Evolutionary conservation across 2,329 filamentous ascomycete species (phyloP).

Genomic region (Cryphonectria carpinicola): DNA sequence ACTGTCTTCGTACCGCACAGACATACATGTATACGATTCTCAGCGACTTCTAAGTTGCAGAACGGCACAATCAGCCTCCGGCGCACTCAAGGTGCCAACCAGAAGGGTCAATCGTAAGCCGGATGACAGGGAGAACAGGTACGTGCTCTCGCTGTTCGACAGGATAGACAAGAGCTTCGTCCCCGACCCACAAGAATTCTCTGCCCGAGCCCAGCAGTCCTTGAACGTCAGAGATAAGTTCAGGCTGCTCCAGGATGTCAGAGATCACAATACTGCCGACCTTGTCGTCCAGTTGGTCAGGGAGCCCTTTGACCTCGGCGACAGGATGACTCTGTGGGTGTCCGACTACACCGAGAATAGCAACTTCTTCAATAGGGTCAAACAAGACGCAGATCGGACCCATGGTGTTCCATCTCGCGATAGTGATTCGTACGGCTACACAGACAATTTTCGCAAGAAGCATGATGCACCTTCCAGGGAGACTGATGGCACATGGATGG

Average conservation of each 20-base stretch:
- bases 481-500: conserved; percentile 58
- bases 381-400: conserved; percentile 36
- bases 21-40: conserved; percentile 49
- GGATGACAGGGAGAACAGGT: conserved; percentile 42
- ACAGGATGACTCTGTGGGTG: conserved; percentile 68
- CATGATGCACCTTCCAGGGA: conserved; percentile 31
- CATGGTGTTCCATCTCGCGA: conserved; percentile 42
- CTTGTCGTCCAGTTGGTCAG: conserved; percentile 72
- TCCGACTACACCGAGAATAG: conserved; percentile 82
- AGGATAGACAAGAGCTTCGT: conserved; percentile 47
- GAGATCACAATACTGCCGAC: conserved; percentile 63
- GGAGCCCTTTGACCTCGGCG: conserved; percentile 47
- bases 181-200: conserved; percentile 50
- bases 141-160: conserved; percentile 54
- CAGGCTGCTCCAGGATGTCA: conserved; percentile 66
- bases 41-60: neutral
- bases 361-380: conserved; percentile 58
- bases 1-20: conserved; percentile 46
- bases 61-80: conserved; percentile 12
- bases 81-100: conserved; percentile 36
- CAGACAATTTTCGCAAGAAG: conserved; percentile 36
- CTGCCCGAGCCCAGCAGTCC: conserved; percentile 43
- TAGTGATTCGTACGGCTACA: conserved; percentile 62
- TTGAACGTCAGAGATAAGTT: conserved; percentile 60
- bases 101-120: conserved; percentile 29